phyloP scores from a whole-genome alignment of 1,284 basidiomycete genomes.

The Austroboletus niveus region DNA sequence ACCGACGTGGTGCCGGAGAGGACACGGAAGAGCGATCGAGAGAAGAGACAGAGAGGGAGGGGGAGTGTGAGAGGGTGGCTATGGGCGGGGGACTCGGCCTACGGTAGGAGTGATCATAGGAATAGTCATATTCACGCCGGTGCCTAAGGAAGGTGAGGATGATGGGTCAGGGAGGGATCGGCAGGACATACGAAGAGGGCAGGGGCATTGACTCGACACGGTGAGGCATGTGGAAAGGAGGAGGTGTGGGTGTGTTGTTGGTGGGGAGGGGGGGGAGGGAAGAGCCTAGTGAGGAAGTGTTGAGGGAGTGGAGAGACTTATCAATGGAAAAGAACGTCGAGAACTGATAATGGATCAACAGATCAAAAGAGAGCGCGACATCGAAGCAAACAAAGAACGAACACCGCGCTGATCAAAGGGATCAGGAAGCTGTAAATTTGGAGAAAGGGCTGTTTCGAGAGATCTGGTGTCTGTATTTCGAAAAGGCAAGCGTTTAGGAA shows the following conservation, averaged over 20 bases:
- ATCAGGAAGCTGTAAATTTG: slow-evolving; percentile 37
- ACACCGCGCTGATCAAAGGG: slow-evolving; percentile 36
- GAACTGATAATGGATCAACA: slow-evolving; percentile 39
- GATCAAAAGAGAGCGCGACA: slow-evolving; percentile 36
- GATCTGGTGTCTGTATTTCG: slow-evolving; percentile 32
- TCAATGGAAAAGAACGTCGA: slow-evolving; percentile 33
- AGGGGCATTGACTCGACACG: slow-evolving; percentile 33
- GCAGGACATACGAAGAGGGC: slow-evolving; percentile 29
- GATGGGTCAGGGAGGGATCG: slow-evolving; percentile 10
- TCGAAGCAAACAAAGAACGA: slow-evolving; percentile 39
- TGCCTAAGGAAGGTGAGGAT: slow-evolving; percentile 31
- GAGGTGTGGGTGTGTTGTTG: slow-evolving; percentile 5
- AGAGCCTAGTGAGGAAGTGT: slow-evolving; percentile 17
- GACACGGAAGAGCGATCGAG: slow-evolving; percentile 57
- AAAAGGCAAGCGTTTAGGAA: slow-evolving; percentile 30
- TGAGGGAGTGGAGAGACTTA: slow-evolving; percentile 27
- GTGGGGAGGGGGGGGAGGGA: slow-evolving; percentile 9
- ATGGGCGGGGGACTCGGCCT: slow-evolving; percentile 55
- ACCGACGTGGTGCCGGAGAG: slow-evolving; percentile 49
- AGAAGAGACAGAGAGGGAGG: slow-evolving; percentile 57
- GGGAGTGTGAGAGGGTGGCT: slow-evolving; percentile 56
- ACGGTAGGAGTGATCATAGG: slow-evolving; percentile 40
- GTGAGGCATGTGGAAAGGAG: slow-evolving; percentile 28
- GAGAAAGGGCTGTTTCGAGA: slow-evolving; percentile 32
- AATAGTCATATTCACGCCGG: slow-evolving; percentile 39